A percentile compares a stretch with the other conserved stretches of the same genome.
These are phyloP conservation scores for Hyphodiscus sp. DNA, from an alignment of 2,329 filamentous ascomycete genomes.

Conservation along the genomic window DNA sequence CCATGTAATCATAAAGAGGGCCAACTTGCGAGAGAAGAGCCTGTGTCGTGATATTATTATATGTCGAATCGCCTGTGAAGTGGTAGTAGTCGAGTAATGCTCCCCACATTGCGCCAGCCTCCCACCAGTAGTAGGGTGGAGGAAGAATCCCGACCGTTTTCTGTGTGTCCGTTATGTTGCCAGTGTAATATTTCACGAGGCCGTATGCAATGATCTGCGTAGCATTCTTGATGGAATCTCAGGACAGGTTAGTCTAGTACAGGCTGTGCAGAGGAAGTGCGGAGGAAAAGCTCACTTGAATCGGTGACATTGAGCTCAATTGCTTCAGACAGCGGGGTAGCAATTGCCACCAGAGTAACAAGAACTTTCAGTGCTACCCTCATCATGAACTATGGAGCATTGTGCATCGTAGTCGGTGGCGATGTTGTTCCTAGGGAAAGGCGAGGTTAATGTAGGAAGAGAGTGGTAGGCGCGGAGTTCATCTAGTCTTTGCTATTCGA, in stretches of 20 bases:
- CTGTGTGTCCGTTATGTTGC: slow-evolving; percentile 49
- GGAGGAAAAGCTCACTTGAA: slow-evolving; percentile 5
- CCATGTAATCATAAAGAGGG: slow-evolving; percentile 53
- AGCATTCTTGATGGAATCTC: slow-evolving; percentile 56
- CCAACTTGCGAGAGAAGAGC: slow-evolving; percentile 56
- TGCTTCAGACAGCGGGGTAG: slow-evolving; percentile 5
- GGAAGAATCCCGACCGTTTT: slow-evolving; percentile 57
- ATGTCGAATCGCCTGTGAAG: slow-evolving; percentile 55
- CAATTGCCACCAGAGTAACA: slow-evolving; percentile 7
- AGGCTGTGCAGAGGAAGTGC: not conserved
- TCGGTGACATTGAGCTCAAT: slow-evolving; percentile 15
- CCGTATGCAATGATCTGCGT: slow-evolving; percentile 54
- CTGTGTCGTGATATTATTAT: slow-evolving; percentile 53
- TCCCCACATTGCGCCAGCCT: slow-evolving; percentile 55
- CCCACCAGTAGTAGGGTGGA: slow-evolving; percentile 57
- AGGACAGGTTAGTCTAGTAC: not conserved
- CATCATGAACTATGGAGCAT: not conserved
- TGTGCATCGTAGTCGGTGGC: not conserved
- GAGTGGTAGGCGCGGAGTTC: not conserved
- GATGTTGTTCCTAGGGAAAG: not conserved
- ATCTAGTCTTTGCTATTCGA: not conserved
- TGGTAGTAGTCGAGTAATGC: slow-evolving; percentile 64
- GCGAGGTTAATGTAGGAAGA: slow-evolving; percentile 10
- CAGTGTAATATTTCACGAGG: slow-evolving; percentile 58
- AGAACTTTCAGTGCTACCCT: not conserved